phyloP scores from a whole-genome alignment of 495 filamentous ascomycete species.

The Aspergillus egyptiacus region DNA sequence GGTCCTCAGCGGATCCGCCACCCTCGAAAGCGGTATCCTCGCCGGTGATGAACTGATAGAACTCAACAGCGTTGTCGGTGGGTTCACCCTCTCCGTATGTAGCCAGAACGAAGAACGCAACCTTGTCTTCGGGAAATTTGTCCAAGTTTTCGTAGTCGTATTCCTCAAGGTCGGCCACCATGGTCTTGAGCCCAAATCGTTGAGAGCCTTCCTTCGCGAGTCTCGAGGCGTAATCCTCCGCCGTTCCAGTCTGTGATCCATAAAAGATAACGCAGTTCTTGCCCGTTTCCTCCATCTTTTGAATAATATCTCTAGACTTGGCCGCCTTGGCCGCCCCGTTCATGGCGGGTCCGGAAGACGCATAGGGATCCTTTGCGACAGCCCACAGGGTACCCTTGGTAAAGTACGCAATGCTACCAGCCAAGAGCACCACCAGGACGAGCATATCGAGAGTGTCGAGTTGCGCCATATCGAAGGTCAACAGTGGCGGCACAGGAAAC shows the following conservation, averaged over 20 bases:
- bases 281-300: constrained; percentile 90
- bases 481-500: constrained; percentile 1
- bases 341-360: constrained; percentile 56
- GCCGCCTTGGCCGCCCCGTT: constrained; percentile 73
- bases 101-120: constrained; percentile 91
- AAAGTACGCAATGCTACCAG: constrained; percentile 91
- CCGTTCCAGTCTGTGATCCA: constrained; percentile 96
- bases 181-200: constrained; percentile 93
- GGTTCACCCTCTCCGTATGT: constrained; percentile 99
- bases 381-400: constrained; percentile 95
- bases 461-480: constrained; percentile 66
- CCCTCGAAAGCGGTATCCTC: constrained; percentile 79
- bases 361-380: constrained; percentile 75
- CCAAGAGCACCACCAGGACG: constrained; percentile 76
- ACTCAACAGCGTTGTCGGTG: constrained; percentile 97
- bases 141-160: constrained; percentile 97
- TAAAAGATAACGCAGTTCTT: constrained; percentile 99
- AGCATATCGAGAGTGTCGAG: constrained; percentile 91
- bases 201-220: constrained; percentile 96
- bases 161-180: constrained; percentile 97
- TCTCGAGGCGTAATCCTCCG: constrained; percentile 97
- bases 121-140: constrained; percentile 77
- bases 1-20: constrained; percentile 54
- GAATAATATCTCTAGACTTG: constrained; percentile 83
- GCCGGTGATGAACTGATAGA: constrained; percentile 89